These are phyloP conservation scores for Scutellaria galericulata DNA, from an alignment of 257 asterid species.

Conservation along the genomic window DNA sequence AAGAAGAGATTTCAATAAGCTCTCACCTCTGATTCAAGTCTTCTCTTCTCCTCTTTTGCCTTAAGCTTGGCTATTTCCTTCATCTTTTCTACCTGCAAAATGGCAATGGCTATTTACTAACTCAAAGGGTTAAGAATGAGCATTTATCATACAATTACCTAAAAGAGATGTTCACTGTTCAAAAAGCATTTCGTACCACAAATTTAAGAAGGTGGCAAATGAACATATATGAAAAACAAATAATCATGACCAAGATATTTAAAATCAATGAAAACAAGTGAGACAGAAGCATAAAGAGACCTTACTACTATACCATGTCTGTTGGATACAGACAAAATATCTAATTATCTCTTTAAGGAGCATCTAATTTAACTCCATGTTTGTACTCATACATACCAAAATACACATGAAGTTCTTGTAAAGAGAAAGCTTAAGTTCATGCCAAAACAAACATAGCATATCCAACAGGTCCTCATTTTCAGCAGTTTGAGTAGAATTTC, in stretches of 20 bases:
- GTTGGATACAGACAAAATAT: neutral
- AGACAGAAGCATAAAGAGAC: neutral
- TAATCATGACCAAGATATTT: neutral
- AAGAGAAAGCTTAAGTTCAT: neutral
- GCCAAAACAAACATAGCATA: conserved; percentile 4
- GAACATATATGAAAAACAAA: neutral
- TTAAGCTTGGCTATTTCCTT: conserved; percentile 85
- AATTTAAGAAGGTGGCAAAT: conserved; percentile 21
- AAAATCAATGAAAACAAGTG: conserved; percentile 10
- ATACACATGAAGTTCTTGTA: conserved; percentile 7
- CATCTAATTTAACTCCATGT: conserved; percentile 19
- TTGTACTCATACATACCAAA: conserved; percentile 5
- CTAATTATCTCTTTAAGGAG: conserved; percentile 7
- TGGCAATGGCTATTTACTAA: conserved; percentile 25
- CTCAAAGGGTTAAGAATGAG: conserved; percentile 28
- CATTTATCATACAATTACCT: conserved; percentile 9
- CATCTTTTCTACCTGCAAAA: conserved; percentile 82
- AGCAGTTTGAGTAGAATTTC: neutral
- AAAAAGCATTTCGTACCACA: conserved; percentile 4
- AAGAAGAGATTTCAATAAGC: neutral
- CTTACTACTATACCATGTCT: neutral
- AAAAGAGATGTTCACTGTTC: neutral
- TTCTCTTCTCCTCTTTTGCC: conserved; percentile 80
- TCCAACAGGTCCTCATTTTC: neutral
- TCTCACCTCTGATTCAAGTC: conserved; percentile 82